Base-by-base conservation (phyloP, 257 asterid species). In the Gentiana macrophylla region DNA sequence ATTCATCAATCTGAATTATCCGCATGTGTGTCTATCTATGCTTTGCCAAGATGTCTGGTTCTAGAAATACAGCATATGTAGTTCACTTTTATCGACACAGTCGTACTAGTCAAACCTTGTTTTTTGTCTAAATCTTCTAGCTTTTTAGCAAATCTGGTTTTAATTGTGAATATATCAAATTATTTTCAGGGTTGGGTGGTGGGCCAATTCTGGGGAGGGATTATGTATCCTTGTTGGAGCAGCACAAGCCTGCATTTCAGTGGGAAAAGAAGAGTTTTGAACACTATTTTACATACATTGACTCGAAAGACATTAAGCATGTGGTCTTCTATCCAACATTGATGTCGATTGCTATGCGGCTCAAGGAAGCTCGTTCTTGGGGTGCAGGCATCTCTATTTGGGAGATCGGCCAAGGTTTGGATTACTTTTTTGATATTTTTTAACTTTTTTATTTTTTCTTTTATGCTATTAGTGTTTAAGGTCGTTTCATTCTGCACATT, bases 401-500 rank as follows among this genome's bases (percentile, higher is more conserved):
- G 98, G 98, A 91, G 77, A 83, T 87, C 4, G 98, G 95, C 37
- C 97, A 91, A 83, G 97, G 97, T 52, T 72, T 87, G 63, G 93
- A 87, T 52, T 85, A 77, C 52, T 87, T 83, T 78, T 79, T 81
- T 59, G 90, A 87, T 70, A 56, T 91, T 52, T 60, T 86, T 66
- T 91, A 77, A 77, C n/a, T 11, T 33, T 15, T 15, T 15, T 15
- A 15, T 15, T 15, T 15, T 15, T 32, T 24, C 46, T 50, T 35
- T 59, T 35, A 9, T 52, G 12, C 34, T 56, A 45, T 45, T 62
- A 6, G 54, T 13, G 24, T 57, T 8, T 2, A 8, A 48, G 12
- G 62, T 56, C 34, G 3, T 62, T 57, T 33, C 32, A 24, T 24
- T 24, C 24, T 24, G 24, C 24, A 24, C 24, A 24, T 24, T 24